Evolutionary conservation across 768 basidiomycete species (phyloP), one percentile per base, ranked within the genome.

Genomic region (Leucosporidium yakuticum): DNA sequence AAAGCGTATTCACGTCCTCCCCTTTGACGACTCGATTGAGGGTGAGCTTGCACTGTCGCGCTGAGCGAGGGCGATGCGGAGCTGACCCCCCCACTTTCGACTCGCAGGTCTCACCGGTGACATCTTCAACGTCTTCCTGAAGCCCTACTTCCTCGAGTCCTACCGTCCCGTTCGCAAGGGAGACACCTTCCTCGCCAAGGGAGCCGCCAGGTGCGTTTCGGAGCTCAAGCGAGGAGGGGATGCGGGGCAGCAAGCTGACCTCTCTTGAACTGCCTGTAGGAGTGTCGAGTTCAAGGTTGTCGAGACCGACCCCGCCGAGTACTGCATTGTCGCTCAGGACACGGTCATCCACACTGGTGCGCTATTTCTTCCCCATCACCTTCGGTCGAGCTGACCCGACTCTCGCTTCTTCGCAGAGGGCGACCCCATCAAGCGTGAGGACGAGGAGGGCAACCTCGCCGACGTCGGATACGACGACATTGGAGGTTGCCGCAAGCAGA

Each of bases 391-490:
- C 15, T 68, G 76, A 75, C 77, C 20, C 44, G 51, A 77, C 63
- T 64, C 23, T 3, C 25, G 7, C n/a, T 14, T 21, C 17, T 51
- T 21, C 50, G 20, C 59, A 60, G 96, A 98, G 86, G 96, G 96
- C 69, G 96, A 99, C 77, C 92, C 96, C 2, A 88, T 99, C 78
- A 98, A 98, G 83, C 87, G 96, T 63, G 96, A 99, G 79, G 96
- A 98, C 71, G 96, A 99, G 80, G 96, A 99, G 81, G 85, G 89
- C 50, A 97, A 94, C 80, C 85, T 99, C 34, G 88, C 86, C 76
- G 96, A 95, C 76, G 96, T 99, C 71, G 96, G 96, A 27, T 99
- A 99, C 78, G 96, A 99, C 76, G 96, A 99, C 76, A 94, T 99
- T 74, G 96, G 96, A 82, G 96, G 96, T 51, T 97, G 95, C 83